Evolutionary conservation across 1,284 basidiomycete genomes (phyloP), one percentile per base, ranked within the genome.

Genomic region (Ceratobasidium sp.): DNA sequence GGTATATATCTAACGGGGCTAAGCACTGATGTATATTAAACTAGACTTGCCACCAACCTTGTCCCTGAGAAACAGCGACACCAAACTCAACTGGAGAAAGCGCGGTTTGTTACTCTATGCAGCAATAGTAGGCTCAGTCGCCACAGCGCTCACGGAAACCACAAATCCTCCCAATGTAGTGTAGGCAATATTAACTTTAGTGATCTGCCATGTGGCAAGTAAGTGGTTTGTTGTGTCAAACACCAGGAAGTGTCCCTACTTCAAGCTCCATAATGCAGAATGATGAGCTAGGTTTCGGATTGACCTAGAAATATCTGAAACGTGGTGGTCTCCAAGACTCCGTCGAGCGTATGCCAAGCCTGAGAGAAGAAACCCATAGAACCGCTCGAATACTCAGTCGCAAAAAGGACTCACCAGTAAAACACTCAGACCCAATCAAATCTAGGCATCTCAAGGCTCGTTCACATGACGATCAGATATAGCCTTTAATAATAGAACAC

Each of bases 21-120:
- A 6, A 65, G 30, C 48, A 55, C 46, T 58, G 23, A 62, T 12
- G n/a, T 36, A 26, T 45, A 18, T 52, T 16, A 18, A 28, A 71
- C 9, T 23, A 41, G 18, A 59, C 16, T 0, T 5, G 30, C 32
- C 87, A 85, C 74, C 21, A 43, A 88, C 90, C 81, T 84, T 89
- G 80, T 97, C 93, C 79, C 92, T 94, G 73, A 94, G 87, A 30
- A 95, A 83, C 48, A 94, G 85, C 3, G 92, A 92, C 64, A 93
- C 84, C 83, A 92, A 86, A 50, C 91, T 92, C 79, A 95, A 94
- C 89, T 92, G 86, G 23, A 45, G 5, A 57, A 36, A 46, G 36
- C 10, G 18, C 83, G 36, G 87, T 32, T 53, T 6, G 52, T 30
- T 12, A 32, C 16, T 28, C 32, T 55, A 2, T 12, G 16, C 1